Evolutionary conservation across 108 stramenopile genomes (phyloP).

Genomic region (Aurantiochytrium sp.): DNA sequence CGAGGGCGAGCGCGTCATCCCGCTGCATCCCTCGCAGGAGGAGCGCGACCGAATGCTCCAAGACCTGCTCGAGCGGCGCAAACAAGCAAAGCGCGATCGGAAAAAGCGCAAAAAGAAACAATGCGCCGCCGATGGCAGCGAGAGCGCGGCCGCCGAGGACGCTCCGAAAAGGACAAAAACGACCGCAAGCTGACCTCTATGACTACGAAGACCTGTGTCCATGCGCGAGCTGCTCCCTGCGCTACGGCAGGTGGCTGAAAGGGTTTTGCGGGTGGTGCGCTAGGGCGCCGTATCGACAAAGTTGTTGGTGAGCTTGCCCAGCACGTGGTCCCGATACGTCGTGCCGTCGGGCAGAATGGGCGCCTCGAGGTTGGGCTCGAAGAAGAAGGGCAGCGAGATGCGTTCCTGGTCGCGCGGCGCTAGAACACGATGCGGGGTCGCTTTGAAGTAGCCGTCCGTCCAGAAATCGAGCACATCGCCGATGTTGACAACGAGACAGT

Average conservation of each 20-base stretch:
- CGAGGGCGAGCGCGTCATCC: neutral
- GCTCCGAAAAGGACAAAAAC: too few relatives aligned
- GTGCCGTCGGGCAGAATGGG: neutral
- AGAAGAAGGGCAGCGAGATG: neutral
- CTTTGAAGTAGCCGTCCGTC: slow-evolving; percentile 20
- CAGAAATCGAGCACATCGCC: slow-evolving; percentile 18
- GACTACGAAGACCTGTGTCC: too few relatives aligned
- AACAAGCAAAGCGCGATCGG: neutral
- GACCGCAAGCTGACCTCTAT: too few relatives aligned
- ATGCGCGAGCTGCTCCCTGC: too few relatives aligned
- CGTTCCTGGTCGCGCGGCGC: neutral
- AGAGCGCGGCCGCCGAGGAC: too few relatives aligned
- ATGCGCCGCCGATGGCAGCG: too few relatives aligned
- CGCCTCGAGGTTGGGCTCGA: neutral
- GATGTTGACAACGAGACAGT: neutral
- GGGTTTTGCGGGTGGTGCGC: neutral
- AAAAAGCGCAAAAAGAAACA: neutral
- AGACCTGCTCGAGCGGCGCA: neutral
- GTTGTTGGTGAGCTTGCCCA: neutral
- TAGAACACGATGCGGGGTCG: neutral
- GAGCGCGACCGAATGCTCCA: neutral
- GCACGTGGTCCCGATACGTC: neutral
- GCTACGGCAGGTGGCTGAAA: too few relatives aligned
- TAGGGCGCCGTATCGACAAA: neutral
- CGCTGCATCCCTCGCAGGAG: neutral